A percentile compares a stretch with the other conserved stretches of the same genome.
These are phyloP conservation scores for Trichoderma guizhouense DNA, from an alignment of 2,329 filamentous ascomycete genomes.

Conservation along the genomic window DNA sequence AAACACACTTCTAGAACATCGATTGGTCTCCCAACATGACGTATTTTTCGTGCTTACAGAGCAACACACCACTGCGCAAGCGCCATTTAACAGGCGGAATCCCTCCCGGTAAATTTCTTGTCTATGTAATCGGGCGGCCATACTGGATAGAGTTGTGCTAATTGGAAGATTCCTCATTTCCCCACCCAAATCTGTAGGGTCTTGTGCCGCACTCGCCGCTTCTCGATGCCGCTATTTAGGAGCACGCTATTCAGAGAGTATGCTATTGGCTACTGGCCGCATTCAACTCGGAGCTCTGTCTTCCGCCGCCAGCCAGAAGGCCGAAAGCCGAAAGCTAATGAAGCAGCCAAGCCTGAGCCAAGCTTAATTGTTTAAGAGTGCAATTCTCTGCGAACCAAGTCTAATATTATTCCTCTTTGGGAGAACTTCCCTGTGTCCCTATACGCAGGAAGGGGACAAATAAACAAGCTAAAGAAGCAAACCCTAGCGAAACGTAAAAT, in stretches of 20 bases:
- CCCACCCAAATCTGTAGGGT: neutral
- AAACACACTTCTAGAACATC: neutral
- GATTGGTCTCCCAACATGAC: neutral
- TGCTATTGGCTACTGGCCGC: neutral
- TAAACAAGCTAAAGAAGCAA: neutral
- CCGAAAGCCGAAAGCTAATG: neutral
- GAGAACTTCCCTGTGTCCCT: neutral
- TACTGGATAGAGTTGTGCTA: neutral
- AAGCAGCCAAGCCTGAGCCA: neutral
- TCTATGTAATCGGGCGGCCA: constrained; percentile 4
- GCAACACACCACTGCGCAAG: neutral
- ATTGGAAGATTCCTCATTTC: constrained; percentile 5
- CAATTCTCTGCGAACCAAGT: neutral
- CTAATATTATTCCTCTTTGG: neutral
- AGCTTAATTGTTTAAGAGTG: neutral
- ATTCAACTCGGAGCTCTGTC: too few species aligned
- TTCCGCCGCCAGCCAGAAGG: neutral
- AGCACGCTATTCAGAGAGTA: neutral
- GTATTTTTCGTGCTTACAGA: neutral
- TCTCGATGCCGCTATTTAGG: neutral
- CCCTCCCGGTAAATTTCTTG: neutral
- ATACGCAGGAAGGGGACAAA: neutral
- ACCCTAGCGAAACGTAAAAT: constrained; percentile 1
- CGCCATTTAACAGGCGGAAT: neutral
- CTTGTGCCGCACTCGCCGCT: constrained; percentile 7